Evolutionary conservation across 2,329 filamentous ascomycete species (phyloP).

Genomic region (Trichoderma cornu-damae): DNA sequence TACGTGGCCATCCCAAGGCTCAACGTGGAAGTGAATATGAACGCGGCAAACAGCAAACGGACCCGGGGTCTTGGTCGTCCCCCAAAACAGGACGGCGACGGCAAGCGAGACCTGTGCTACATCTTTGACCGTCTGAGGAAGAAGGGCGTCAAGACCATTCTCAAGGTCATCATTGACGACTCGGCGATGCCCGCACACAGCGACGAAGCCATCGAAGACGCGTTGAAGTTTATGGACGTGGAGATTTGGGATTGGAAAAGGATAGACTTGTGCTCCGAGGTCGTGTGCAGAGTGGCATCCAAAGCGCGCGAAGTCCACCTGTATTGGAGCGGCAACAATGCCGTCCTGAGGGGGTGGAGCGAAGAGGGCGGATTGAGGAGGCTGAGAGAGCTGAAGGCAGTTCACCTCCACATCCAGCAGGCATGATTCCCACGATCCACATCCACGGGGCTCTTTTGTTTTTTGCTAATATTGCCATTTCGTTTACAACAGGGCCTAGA

Average conservation of each 20-base stretch:
- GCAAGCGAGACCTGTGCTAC: slow-evolving; percentile 22
- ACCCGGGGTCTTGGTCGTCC: slow-evolving; percentile 9
- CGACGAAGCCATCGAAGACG: slow-evolving; percentile 28
- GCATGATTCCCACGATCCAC: background rate
- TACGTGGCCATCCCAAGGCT: slow-evolving; percentile 27
- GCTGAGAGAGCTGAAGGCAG: slow-evolving; percentile 24
- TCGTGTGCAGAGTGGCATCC: slow-evolving; percentile 20
- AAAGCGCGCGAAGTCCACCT: slow-evolving; percentile 24
- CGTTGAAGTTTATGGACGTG: slow-evolving; percentile 25
- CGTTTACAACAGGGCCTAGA: slow-evolving; percentile 25
- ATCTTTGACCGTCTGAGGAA: slow-evolving; percentile 29
- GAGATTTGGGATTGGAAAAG: slow-evolving; percentile 31
- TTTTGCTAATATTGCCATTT: no score
- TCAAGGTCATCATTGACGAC: slow-evolving; percentile 31
- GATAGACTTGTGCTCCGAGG: slow-evolving; percentile 27
- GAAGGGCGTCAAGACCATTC: slow-evolving; percentile 27
- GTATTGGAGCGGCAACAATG: slow-evolving; percentile 32
- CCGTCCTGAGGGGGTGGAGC: slow-evolving; percentile 31
- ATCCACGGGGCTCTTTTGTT: no score
- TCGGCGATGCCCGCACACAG: slow-evolving; percentile 23
- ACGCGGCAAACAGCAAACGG: slow-evolving; percentile 12
- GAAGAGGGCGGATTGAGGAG: slow-evolving; percentile 25
- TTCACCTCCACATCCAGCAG: slow-evolving; percentile 25
- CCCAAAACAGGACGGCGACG: slow-evolving; percentile 13
- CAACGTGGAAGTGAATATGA: slow-evolving; percentile 15